Conservation (phyloP, 23 red algal genomes). For the Gracilaria domingensis region DNA sequence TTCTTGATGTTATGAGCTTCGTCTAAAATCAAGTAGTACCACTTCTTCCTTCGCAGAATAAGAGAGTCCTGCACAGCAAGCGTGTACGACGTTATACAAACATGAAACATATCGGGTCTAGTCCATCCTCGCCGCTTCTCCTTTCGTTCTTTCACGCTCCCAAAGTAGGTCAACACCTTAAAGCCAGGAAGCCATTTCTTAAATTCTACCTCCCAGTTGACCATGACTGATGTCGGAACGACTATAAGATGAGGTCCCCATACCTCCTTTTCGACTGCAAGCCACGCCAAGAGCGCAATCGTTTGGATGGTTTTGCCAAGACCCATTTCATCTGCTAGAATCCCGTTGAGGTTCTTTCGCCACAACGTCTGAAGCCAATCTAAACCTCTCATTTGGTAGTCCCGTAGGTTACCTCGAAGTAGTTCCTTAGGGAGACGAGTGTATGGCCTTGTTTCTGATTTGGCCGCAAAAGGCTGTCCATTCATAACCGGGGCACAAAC, state of each 20-base stretch:
- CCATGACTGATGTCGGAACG: conserved; percentile 94
- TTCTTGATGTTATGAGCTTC: conserved; percentile 99
- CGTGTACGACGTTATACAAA: conserved; percentile 92
- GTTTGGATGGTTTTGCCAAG: conserved; percentile 98
- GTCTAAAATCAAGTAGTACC: conserved; percentile 96
- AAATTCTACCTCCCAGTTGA: conserved; percentile 99
- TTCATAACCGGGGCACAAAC: background rate
- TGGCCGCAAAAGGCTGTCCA: background rate
- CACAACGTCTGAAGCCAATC: conserved; percentile 89
- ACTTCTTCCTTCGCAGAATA: conserved; percentile 80
- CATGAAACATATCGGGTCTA: conserved; percentile 85
- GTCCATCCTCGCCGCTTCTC: conserved; percentile 87
- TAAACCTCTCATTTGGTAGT: conserved; percentile 88
- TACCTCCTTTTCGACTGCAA: conserved; percentile 76
- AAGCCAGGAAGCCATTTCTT: conserved; percentile 92
- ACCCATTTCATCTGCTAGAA: conserved; percentile 99
- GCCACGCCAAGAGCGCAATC: conserved; percentile 89
- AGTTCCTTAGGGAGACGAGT: conserved; percentile 60
- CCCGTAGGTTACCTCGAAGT: conserved; percentile 77
- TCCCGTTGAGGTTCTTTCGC: conserved; percentile 91
- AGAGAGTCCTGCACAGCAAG: conserved; percentile 83
- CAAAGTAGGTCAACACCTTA: conserved; percentile 92
- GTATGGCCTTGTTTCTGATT: too few species aligned
- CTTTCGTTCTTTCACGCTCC: conserved; percentile 77
- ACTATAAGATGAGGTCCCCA: conserved; percentile 96